These are phyloP conservation scores for Apiospora malaysiana DNA, from an alignment of 2,329 filamentous ascomycete species.

Conservation along the genomic window DNA sequence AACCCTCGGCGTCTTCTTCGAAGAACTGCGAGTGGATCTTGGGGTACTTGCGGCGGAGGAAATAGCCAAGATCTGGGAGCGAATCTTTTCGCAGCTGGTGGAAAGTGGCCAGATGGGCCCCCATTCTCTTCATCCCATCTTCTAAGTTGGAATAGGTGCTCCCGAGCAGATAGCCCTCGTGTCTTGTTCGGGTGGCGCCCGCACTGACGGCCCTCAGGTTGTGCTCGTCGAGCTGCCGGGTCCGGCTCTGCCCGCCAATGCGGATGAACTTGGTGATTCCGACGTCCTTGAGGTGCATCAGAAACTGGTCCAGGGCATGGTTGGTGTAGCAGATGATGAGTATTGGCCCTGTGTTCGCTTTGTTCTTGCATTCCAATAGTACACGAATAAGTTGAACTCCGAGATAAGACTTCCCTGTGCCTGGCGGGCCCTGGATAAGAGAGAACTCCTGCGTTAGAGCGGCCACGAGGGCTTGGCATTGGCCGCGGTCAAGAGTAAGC, in stretches of 20 bases:
- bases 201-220: constrained; percentile 53
- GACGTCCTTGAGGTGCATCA: constrained; percentile 62
- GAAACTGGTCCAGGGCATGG: constrained; percentile 59
- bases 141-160: constrained; percentile 32
- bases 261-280: constrained; percentile 60
- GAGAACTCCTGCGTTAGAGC: constrained; percentile 60
- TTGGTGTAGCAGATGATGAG: constrained; percentile 59
- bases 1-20: constrained; percentile 35
- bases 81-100: constrained; percentile 4
- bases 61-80: constrained; percentile 29
- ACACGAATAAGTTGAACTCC: constrained; percentile 64
- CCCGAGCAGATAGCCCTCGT: constrained; percentile 38
- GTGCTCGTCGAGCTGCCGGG: constrained; percentile 52
- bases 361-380: constrained; percentile 50
- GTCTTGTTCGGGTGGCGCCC: constrained; percentile 42
- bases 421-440: constrained; percentile 73
- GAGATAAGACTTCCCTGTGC: constrained; percentile 70
- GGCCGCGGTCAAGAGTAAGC: constrained; percentile 58
- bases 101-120: not conserved
- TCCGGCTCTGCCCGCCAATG: constrained; percentile 66
- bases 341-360: constrained; percentile 53
- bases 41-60: not conserved
- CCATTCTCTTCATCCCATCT: constrained; percentile 31
- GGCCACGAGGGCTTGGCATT: constrained; percentile 58
- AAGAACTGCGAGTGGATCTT: not conserved